A percentile compares a stretch with the other conserved stretches of the same genome.
These are phyloP conservation scores for Rhizopus stolonifer DNA, from an alignment of 371 early-diverging fungal species.

Conservation along the genomic window DNA sequence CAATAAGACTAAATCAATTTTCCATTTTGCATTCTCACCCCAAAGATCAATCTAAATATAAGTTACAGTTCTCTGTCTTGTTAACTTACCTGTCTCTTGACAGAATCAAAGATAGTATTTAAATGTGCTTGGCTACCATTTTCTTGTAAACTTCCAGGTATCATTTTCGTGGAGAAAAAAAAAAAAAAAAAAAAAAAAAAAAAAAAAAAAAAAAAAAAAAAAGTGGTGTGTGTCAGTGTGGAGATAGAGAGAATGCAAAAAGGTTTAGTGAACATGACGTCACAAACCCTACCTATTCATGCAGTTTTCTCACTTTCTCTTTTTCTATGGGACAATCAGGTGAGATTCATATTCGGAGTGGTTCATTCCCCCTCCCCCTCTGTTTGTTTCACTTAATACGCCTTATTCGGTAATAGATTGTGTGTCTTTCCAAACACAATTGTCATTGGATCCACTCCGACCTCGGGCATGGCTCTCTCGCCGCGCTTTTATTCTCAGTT, in stretches of 20 bases:
- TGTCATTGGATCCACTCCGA: too few relatives aligned
- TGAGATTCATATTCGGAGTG: too few relatives aligned
- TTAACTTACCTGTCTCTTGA: conserved; percentile 24
- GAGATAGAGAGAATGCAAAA: background rate
- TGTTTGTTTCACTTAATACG: too few relatives aligned
- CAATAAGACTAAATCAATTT: conserved; percentile 33
- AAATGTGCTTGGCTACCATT: conserved; percentile 10
- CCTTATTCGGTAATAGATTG: too few relatives aligned
- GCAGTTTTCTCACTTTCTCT: conserved; percentile 2
- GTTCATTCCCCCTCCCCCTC: too few relatives aligned
- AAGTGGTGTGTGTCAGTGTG: conserved; percentile 2
- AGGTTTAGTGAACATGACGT: background rate
- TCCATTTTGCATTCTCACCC: conserved; percentile 44
- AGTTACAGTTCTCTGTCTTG: too few relatives aligned
- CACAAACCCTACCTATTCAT: background rate
- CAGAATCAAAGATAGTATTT: conserved; percentile 25
- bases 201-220: conserved; percentile 13
- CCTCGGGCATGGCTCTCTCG: too few relatives aligned
- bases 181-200: conserved; percentile 4
- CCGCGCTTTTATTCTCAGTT: too few relatives aligned
- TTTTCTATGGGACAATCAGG: too few relatives aligned
- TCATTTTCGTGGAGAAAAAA: background rate
- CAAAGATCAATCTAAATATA: conserved; percentile 29
- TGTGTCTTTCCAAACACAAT: too few relatives aligned
- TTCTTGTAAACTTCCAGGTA: background rate